Evolutionary conservation across 2,329 filamentous ascomycete species (phyloP), one percentile per base, ranked within the genome.

Genomic region (Fusarium brachygibbosum): DNA sequence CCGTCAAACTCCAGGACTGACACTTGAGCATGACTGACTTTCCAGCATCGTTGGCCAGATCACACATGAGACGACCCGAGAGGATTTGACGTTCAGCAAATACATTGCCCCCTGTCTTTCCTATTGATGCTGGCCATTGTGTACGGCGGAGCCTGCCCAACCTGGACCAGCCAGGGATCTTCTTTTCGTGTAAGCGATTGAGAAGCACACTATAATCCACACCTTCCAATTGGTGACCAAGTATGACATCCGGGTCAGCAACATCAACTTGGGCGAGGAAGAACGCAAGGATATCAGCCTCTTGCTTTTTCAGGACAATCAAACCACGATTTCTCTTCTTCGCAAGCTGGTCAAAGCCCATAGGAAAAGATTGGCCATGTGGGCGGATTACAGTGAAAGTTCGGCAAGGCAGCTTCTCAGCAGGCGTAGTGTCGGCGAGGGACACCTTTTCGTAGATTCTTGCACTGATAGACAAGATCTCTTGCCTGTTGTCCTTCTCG

Each of bases 11-110:
- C 96, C 96, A 99, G 5, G 94, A 97, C 79, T 98, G 95, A 79
- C 96, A 99, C 82, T 97, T 97, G 74, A 88, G 90, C 95, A 98
- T 98, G 70, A 94, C 88, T 13, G 95, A 98, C 83, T 98, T 98
- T 79, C 96, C 96, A 76, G 97, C 93, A 73, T 99, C 96, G 78
- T 99, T 99, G 60, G 91, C 94, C 63, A 98, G 84, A 82, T 99
- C 96, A 78, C 96, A 98, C 58, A 98, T 87, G 63, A 99, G 83
- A 73, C 96, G 91, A 40, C 96, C 96, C 66, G 94, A 88, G 70
- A 97, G 91, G 58, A 99, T 81, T 76, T 97, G 93, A 62, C 95
- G 90, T 79, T 99, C 96, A 3, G 93, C 92, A 77, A 98, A 98
- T 77, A 98, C 96, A 75, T 92, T 96, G 32, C 93, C 93, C 29